These are phyloP conservation scores for Epichloe uncinata DNA, from an alignment of 2,329 filamentous ascomycete species.

Conservation along the genomic window DNA sequence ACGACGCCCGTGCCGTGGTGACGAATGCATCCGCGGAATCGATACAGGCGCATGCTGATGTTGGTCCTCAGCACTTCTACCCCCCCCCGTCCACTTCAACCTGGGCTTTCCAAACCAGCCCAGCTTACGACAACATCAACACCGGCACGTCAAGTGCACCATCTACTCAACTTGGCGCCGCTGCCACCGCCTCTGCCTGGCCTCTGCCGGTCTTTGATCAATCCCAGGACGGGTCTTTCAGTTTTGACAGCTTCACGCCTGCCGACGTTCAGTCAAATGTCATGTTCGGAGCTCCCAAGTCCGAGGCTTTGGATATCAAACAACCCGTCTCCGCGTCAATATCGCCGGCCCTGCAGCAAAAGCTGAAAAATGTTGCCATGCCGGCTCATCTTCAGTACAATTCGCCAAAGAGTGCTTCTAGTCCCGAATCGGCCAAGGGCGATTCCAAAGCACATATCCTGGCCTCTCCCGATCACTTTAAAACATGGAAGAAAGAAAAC, in stretches of 20 bases:
- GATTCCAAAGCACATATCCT: constrained; percentile 31
- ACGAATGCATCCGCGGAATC: constrained; percentile 19
- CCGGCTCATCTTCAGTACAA: constrained; percentile 47
- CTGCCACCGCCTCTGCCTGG: constrained; percentile 22
- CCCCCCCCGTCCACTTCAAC: constrained; percentile 15
- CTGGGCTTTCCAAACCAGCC: constrained; percentile 36
- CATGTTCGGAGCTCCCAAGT: constrained; percentile 13
- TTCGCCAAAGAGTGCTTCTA: constrained; percentile 43
- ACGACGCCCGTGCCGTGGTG: constrained; percentile 16
- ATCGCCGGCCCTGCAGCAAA: constrained; percentile 38
- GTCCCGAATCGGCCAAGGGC: constrained; percentile 41
- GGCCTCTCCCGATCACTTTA: constrained; percentile 46
- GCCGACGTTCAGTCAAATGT: constrained; percentile 23
- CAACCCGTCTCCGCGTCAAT: constrained; percentile 20
- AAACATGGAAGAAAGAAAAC: constrained; percentile 31
- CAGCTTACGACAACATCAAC: constrained; percentile 34
- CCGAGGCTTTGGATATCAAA: constrained; percentile 1
- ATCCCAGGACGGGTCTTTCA: constrained; percentile 18
- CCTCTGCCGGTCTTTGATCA: constrained; percentile 22
- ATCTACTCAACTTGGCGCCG: constrained; percentile 19
- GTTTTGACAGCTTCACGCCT: constrained; percentile 18
- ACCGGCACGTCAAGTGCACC: constrained; percentile 21
- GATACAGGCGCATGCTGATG: constrained; percentile 16
- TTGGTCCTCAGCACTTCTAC: constrained; percentile 22
- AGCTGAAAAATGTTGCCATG: constrained; percentile 51